A percentile compares a stretch with the other conserved stretches of the same genome.
Conservation (phyloP, 495 filamentous ascomycete genomes). For the Penicillium malachiteum region DNA sequence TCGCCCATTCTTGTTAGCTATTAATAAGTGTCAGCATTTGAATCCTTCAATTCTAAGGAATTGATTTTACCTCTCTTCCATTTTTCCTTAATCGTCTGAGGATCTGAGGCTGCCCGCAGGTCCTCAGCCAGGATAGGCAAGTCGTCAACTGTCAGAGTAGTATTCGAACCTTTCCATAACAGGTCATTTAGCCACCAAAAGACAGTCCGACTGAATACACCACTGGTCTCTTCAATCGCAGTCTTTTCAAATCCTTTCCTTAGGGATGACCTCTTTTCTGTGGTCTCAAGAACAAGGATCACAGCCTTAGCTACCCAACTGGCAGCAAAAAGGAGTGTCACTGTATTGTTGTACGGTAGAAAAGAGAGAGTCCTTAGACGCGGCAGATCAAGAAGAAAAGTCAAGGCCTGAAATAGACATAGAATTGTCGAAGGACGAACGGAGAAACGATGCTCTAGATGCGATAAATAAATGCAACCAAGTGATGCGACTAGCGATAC, state of each 20-base stretch:
- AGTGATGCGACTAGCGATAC: constrained; percentile 4
- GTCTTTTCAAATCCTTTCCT: constrained; percentile 31
- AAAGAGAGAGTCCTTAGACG: constrained; percentile 20
- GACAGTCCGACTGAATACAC: constrained; percentile 45
- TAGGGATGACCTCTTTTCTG: constrained; percentile 49
- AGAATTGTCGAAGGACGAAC: constrained; percentile 21
- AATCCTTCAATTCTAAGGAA: neutral
- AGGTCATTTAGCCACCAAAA: constrained; percentile 58
- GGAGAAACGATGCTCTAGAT: constrained; percentile 23
- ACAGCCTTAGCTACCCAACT: constrained; percentile 37
- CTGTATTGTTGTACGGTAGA: constrained; percentile 6
- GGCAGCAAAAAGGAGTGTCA: constrained; percentile 19
- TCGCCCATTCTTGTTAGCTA: constrained; percentile 27
- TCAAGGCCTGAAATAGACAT: constrained; percentile 11
- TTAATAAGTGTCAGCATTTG: neutral
- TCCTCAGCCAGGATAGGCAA: constrained; percentile 40
- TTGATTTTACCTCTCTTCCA: constrained; percentile 33
- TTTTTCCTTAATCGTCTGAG: constrained; percentile 30
- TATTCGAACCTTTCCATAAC: constrained; percentile 44
- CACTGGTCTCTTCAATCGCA: constrained; percentile 52
- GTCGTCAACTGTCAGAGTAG: constrained; percentile 38
- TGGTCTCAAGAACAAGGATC: constrained; percentile 48
- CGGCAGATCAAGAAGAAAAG: constrained; percentile 17
- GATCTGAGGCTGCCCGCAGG: constrained; percentile 33
- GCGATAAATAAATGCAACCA: constrained; percentile 15